phyloP scores from a whole-genome alignment of 441 rosid species.

The Capsella rubella region DNA sequence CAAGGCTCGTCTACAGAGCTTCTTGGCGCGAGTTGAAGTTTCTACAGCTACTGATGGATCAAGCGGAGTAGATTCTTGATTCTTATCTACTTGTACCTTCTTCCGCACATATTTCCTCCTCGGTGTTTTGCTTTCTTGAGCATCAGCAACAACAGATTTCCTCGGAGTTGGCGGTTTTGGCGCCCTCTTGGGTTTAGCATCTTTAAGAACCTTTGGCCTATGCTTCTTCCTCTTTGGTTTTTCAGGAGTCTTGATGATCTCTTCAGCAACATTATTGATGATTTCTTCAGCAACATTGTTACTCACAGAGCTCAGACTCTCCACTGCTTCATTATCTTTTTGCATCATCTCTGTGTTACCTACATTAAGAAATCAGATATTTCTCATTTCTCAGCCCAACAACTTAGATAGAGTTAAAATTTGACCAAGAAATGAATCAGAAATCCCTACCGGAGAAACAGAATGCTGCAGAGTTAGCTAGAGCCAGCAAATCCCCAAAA shows the following conservation, averaged over 20 bases:
- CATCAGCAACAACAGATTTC: slow-evolving; percentile 37
- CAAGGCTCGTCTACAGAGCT: slow-evolving; percentile 58
- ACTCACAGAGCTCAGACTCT: slow-evolving; percentile 43
- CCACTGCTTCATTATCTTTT: slow-evolving; percentile 27
- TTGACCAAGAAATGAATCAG: neutral
- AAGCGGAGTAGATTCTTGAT: slow-evolving; percentile 39
- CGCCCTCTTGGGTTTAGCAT: slow-evolving; percentile 62
- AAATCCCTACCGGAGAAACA: slow-evolving; percentile 17
- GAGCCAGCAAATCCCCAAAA: slow-evolving; percentile 60
- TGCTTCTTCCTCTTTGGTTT: slow-evolving; percentile 80
- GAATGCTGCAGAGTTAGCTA: slow-evolving; percentile 57
- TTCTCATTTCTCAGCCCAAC: neutral
- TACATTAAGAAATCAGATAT: slow-evolving; percentile 6
- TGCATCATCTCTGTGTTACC: slow-evolving; percentile 44
- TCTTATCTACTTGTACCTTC: slow-evolving; percentile 42
- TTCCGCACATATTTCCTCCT: slow-evolving; percentile 61
- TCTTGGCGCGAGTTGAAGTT: slow-evolving; percentile 46
- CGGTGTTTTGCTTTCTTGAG: slow-evolving; percentile 48
- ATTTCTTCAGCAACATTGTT: slow-evolving; percentile 53
- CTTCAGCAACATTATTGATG: slow-evolving; percentile 49
- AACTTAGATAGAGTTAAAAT: neutral
- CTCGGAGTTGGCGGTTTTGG: slow-evolving; percentile 40
- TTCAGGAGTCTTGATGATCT: slow-evolving; percentile 64
- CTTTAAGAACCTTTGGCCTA: slow-evolving; percentile 81
- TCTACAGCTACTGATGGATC: slow-evolving; percentile 44